phyloP scores from a whole-genome alignment of 1,284 basidiomycete species.

The Lentinus polychrous region DNA sequence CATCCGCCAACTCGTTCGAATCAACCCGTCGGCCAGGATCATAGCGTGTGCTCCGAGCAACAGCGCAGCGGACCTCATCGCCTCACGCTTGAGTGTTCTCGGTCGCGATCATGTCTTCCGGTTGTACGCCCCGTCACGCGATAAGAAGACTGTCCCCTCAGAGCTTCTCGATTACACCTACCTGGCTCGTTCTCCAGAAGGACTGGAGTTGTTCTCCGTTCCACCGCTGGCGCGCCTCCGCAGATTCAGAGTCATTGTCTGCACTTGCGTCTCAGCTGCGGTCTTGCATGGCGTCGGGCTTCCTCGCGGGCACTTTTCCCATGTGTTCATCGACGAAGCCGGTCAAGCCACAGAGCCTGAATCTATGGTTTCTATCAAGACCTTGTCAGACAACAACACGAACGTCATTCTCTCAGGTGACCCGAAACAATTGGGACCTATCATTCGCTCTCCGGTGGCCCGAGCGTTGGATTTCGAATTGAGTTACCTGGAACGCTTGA shows the following conservation, averaged over 20 bases:
- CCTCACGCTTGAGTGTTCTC: conserved; percentile 39
- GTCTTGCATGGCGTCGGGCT: conserved; percentile 38
- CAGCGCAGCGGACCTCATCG: conserved; percentile 57
- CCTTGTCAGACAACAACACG: conserved; percentile 42
- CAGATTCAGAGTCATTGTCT: conserved; percentile 47
- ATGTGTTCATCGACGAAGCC: conserved; percentile 37
- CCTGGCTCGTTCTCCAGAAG: conserved; percentile 16
- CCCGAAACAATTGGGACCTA: conserved; percentile 56
- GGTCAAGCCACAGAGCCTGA: conserved; percentile 45
- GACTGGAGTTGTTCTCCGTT: conserved; percentile 38
- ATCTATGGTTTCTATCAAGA: conserved; percentile 48
- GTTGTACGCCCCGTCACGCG: conserved; percentile 57
- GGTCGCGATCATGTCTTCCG: conserved; percentile 41
- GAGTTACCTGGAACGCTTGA: conserved; percentile 54
- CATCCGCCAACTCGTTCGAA: conserved; percentile 47
- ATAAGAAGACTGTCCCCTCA: conserved; percentile 35
- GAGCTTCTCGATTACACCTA: conserved; percentile 36
- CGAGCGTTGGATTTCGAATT: conserved; percentile 41
- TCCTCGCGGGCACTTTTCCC: conserved; percentile 27
- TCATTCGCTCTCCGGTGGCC: conserved; percentile 46
- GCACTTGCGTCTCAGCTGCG: conserved; percentile 46
- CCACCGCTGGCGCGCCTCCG: conserved; percentile 35
- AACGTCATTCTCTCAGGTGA: conserved; percentile 57
- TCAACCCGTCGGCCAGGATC: conserved; percentile 38
- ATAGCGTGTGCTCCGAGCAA: conserved; percentile 63